phyloP scores from a whole-genome alignment of 257 asterid species.

The Apocynum venetum region DNA sequence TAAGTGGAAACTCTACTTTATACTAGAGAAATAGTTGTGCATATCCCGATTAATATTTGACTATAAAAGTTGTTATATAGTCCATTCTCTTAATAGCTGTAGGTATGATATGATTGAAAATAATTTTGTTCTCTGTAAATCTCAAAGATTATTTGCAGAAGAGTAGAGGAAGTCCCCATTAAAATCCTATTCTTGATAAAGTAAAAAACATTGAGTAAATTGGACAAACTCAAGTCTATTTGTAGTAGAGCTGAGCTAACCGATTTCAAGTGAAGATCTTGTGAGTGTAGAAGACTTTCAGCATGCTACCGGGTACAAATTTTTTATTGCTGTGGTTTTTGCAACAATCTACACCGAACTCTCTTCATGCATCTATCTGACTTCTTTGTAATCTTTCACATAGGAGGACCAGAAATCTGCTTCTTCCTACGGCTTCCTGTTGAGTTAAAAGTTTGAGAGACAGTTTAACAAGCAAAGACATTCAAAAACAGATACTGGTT shows the following conservation, averaged over 20 bases:
- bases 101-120: too few species aligned
- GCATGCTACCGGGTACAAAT: neutral
- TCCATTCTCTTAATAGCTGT: too few species aligned
- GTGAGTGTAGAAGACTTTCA: neutral
- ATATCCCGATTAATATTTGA: too few species aligned
- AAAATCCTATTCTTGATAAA: neutral
- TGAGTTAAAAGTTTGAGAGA: neutral
- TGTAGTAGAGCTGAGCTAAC: neutral
- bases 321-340: neutral
- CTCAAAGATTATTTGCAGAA: neutral
- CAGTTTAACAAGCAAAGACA: neutral
- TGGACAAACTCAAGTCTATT: neutral
- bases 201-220: neutral
- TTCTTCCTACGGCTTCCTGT: constrained; percentile 37
- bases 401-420: constrained; percentile 9
- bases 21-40: too few species aligned
- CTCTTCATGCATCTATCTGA: neutral
- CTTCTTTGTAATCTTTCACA: neutral
- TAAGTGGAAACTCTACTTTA: too few species aligned
- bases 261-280: neutral
- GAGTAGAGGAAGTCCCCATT: neutral
- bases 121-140: too few species aligned
- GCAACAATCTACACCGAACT: neutral
- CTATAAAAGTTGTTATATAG: too few species aligned
- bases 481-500: neutral